Percentiles rank a stretch among this genome's conserved stretches.
phyloP scores from a whole-genome alignment of 495 filamentous ascomycete genomes.

The Penicillium canariense region DNA sequence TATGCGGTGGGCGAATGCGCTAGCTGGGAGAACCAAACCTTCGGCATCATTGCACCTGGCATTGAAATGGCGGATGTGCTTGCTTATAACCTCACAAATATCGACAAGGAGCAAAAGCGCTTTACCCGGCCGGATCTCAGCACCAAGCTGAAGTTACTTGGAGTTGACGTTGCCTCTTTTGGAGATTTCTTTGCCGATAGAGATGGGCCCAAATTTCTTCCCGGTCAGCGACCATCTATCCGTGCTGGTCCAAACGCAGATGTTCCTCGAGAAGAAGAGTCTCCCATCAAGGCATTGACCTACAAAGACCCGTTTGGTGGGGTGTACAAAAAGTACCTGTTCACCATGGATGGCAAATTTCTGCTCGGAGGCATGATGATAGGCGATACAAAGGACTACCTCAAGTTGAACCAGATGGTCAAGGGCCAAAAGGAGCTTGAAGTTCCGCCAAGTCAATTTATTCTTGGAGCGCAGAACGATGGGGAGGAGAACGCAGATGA shows the following conservation, averaged over 20 bases:
- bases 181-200: constrained; percentile 96
- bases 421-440: constrained; percentile 83
- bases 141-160: constrained; percentile 90
- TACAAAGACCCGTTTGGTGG: constrained; percentile 92
- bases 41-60: constrained; percentile 89
- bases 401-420: constrained; percentile 92
- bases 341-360: constrained; percentile 89
- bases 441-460: constrained; percentile 83
- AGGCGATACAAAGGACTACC: constrained; percentile 90
- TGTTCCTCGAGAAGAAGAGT: constrained; percentile 32
- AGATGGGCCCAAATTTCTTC: constrained; percentile 76
- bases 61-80: constrained; percentile 97
- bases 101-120: constrained; percentile 64
- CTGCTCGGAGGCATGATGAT: constrained; percentile 98
- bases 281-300: constrained; percentile 77
- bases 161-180: constrained; percentile 93
- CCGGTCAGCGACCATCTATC: constrained; percentile 46
- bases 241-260: constrained; percentile 28
- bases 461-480: constrained; percentile 74
- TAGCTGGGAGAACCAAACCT: constrained; percentile 90
- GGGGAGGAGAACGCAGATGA: constrained; percentile 71
- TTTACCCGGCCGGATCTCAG: constrained; percentile 89
- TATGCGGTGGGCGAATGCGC: constrained; percentile 96
- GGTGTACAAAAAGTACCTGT: constrained; percentile 97
- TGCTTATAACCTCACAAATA: constrained; percentile 90